Evolutionary conservation across 2,329 filamentous ascomycete species (phyloP).

Genomic region (Capronia coronata): DNA sequence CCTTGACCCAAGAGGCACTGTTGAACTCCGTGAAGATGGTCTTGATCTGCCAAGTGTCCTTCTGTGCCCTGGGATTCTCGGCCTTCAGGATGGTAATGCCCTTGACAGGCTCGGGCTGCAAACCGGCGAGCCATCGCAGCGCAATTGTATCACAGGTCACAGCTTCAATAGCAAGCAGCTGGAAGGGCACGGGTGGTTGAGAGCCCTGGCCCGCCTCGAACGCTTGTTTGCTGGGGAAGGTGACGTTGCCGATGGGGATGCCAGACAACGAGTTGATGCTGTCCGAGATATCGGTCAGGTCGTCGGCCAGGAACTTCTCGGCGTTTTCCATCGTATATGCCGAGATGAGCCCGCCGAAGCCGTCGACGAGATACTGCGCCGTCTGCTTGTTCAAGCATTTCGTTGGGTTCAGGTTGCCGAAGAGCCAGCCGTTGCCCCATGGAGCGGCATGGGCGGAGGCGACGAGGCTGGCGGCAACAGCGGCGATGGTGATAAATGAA

Average conservation of each 20-base stretch:
- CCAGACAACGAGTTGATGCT: constrained; percentile 33
- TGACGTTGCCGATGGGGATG: constrained; percentile 30
- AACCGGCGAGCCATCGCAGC: constrained; percentile 31
- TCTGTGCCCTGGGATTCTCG: constrained; percentile 15
- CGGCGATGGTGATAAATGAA: constrained; percentile 18
- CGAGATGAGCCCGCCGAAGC: constrained; percentile 20
- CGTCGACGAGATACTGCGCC: constrained; percentile 15
- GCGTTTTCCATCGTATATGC: constrained; percentile 18
- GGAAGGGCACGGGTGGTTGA: constrained; percentile 31
- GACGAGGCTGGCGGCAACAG: constrained; percentile 15
- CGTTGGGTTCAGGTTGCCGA: constrained; percentile 11
- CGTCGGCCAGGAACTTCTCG: constrained; percentile 23
- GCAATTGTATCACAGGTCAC: constrained; percentile 31
- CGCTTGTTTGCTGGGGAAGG: constrained; percentile 32
- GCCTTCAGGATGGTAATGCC: constrained; percentile 33
- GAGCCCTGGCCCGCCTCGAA: constrained; percentile 29
- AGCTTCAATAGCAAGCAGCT: constrained; percentile 28
- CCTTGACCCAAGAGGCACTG: constrained; percentile 23
- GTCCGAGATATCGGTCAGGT: constrained; percentile 32
- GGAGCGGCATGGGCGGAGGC: constrained; percentile 17
- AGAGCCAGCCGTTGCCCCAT: constrained; percentile 13
- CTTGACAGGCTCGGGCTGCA: constrained; percentile 27
- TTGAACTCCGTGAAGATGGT: constrained; percentile 35
- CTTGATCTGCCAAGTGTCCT: constrained; percentile 32
- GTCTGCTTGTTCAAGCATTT: constrained; percentile 17